Evolutionary conservation across 768 basidiomycete species (phyloP), one percentile per base, ranked within the genome.

Genomic region (Leccinellum rugosiceps): DNA sequence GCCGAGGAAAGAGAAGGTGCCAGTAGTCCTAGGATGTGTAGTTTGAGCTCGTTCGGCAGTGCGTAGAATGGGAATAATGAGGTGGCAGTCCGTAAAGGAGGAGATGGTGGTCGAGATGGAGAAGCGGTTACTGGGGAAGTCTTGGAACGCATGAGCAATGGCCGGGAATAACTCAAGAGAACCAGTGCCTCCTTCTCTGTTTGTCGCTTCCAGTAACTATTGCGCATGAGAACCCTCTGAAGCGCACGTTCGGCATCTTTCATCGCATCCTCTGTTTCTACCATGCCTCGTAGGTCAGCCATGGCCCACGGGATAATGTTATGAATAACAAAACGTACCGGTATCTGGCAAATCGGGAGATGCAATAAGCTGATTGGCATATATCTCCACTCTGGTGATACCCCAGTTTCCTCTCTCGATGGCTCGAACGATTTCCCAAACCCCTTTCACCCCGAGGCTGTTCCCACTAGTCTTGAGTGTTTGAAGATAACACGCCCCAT

Each of bases 381-480:
- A 78, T 63, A 84, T 52, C 58, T 85, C 85, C 52, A 86, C 67
- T 43, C 69, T 74, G 23, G 72, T 66, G 14, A 88, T 70, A 3
- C 75, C 71, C 68, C 78, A 84, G 65, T 87, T 87, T 35, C 72
- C 63, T 31, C 62, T 70, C 56, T 78, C 71, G 6, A 86, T 74
- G 21, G 80, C 78, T 31, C 72, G 71, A 25, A 84, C 68, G 45
- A 88, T 78, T 13, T 75, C 67, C 56, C 70, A 71, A 28, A 85
- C 76, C 1, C 76, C 80, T 1, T 69, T 74, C 31, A 75, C 69
- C 5, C 81, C 83, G 1, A 88, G 73, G 17, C 68, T 68, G 59
- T 88, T 88, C n/a, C 80, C 82, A 66, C 79, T 87, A 56, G 80
- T 76, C 60, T 78, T 80, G 46, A 88, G 72, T 2, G 69, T 75